Evolutionary conservation across 2,329 filamentous ascomycete genomes (phyloP), one percentile per base, ranked within the genome.

Genomic region (Leptodontidium sp.): DNA sequence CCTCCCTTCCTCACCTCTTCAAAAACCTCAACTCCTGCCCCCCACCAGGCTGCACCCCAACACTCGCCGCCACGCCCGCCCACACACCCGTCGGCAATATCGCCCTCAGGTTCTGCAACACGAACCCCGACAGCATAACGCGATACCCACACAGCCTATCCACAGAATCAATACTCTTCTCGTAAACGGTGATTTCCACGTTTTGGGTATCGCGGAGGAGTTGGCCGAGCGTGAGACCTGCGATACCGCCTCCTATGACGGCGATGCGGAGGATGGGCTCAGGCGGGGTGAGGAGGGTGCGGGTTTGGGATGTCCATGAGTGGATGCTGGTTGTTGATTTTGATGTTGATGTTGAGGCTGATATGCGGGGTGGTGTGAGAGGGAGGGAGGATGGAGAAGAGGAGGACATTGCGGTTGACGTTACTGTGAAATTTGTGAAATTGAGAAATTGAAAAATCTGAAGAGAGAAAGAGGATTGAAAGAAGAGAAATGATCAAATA

Each of bases 211-310:
- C 49, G 4, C 64, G 64, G 24, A 77, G 72, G 12, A 76, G 61
- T 58, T 77, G 75, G 21, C 68, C 75, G 8, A 76, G 69, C 2
- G 73, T 72, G 32, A 77, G 64, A 5, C 75, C 75, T 32, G 66
- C 69, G 26, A 76, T 59, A n/a, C 75, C 75, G 50, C 68, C 75
- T 9, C 75, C 75, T 35, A 77, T 70, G 45, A 77, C 70, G 14
- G 65, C 71, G 2, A 77, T 65, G 50, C 72, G 69, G n/a, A 76
- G 68, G 1, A 57, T 40, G 5, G 70, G 68, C 24, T 67, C 62
- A 50, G 17, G 38, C 11, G 38, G 11, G 38, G 38, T 11, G 11
- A 24, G 45, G 2, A 49, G 24, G 8, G 57, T 14, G n/a, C 64
- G 49, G 11, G 64, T 57, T 47, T 38, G 45, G 26, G 66, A 65